These are phyloP conservation scores for Aspergillus costaricaensis DNA, from an alignment of 2,329 filamentous ascomycete genomes.

Conservation along the genomic window DNA sequence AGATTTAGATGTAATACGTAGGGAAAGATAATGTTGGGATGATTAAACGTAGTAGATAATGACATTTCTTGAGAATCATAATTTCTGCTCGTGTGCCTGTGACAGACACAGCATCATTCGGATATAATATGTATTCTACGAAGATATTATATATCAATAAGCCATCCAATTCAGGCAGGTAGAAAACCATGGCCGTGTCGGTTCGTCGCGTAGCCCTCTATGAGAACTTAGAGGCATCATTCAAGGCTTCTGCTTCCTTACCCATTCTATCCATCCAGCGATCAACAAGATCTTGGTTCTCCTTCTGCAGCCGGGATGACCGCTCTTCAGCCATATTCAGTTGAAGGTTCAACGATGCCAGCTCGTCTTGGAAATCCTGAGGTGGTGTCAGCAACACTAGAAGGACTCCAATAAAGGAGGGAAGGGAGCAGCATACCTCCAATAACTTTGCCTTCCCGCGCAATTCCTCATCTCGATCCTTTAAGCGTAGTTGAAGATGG, in stretches of 20 bases:
- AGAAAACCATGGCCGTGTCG: neutral
- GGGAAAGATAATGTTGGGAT: too few relatives aligned
- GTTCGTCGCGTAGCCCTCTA: slow-evolving; percentile 20
- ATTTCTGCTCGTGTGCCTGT: neutral
- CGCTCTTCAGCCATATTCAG: slow-evolving; percentile 82
- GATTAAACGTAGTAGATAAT: too few relatives aligned
- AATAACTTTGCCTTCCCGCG: slow-evolving; percentile 80
- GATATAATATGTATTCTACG: slow-evolving; percentile 1
- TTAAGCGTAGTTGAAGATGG: slow-evolving; percentile 65
- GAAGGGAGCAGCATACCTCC: slow-evolving; percentile 54
- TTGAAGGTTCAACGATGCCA: slow-evolving; percentile 83
- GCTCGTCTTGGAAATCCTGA: slow-evolving; percentile 85
- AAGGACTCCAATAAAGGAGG: neutral
- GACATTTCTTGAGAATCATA: slow-evolving; percentile 3
- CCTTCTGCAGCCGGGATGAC: slow-evolving; percentile 69
- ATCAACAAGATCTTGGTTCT: slow-evolving; percentile 87
- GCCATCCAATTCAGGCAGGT: neutral
- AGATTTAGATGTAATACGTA: too few relatives aligned
- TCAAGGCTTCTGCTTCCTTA: slow-evolving; percentile 85
- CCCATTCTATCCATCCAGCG: slow-evolving; percentile 90
- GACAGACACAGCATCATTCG: neutral
- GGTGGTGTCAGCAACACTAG: slow-evolving; percentile 12
- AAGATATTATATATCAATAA: neutral
- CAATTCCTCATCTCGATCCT: slow-evolving; percentile 83
- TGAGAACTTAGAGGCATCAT: slow-evolving; percentile 56